Percentiles rank a stretch among this genome's conserved stretches.
phyloP scores from a whole-genome alignment of 176 grass and related monocot genomes.

The Avena sativa region DNA sequence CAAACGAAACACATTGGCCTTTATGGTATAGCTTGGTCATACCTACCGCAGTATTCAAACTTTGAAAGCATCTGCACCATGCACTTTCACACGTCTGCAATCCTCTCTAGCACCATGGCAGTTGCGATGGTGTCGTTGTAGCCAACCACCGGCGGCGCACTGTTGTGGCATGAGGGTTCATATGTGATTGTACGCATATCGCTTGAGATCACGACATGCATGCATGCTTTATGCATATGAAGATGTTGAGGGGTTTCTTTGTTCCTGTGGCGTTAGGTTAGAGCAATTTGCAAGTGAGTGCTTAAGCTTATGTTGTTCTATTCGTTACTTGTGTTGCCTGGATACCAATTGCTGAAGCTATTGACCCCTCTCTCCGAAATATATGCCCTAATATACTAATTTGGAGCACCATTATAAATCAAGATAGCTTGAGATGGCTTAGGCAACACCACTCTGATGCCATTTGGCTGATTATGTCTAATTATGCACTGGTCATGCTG shows the following conservation, averaged over 20 bases:
- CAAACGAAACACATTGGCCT: background rate
- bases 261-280: background rate
- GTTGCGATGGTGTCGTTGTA: background rate
- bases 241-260: background rate
- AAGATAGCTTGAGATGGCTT: slow-evolving; percentile 9
- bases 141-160: background rate
- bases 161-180: background rate
- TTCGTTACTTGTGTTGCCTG: background rate
- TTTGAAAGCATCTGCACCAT: background rate
- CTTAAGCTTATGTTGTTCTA: background rate
- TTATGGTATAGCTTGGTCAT: background rate
- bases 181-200: background rate
- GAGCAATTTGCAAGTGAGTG: background rate
- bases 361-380: background rate
- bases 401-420: background rate
- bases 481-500: background rate
- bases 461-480: slow-evolving; percentile 2
- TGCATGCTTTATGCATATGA: background rate
- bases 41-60: background rate
- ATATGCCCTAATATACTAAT: background rate
- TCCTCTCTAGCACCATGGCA: background rate
- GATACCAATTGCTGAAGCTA: background rate
- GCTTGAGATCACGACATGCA: background rate
- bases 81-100: too few species aligned
- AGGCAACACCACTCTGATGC: background rate